A percentile compares a stretch with the other conserved stretches of the same genome.
These are phyloP conservation scores for Nakazawaea sp. DNA, from an alignment of 805 yeast species.

Conservation along the genomic window DNA sequence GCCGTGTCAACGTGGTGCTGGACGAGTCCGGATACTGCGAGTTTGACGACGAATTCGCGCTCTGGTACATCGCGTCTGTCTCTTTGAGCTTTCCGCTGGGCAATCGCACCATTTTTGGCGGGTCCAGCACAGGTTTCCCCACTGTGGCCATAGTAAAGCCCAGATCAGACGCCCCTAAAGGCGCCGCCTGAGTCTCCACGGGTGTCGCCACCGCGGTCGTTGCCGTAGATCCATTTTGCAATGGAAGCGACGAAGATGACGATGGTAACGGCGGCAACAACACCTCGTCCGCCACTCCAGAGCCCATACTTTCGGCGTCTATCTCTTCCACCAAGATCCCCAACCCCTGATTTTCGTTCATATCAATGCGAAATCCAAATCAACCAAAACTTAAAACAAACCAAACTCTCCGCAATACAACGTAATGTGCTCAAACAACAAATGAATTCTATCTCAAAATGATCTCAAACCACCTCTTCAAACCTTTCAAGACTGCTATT, in stretches of 20 bases:
- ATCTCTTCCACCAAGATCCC: constrained; percentile 3
- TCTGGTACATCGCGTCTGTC: neutral
- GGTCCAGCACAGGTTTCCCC: neutral
- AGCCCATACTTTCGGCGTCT: neutral
- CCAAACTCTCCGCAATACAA: no score
- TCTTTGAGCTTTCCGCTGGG: no score
- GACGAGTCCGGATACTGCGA: neutral
- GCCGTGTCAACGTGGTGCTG: constrained; percentile 1
- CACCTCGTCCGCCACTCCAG: neutral
- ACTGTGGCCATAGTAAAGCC: neutral
- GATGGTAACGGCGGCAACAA: constrained; percentile 3
- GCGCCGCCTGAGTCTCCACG: neutral
- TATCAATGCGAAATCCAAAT: no score
- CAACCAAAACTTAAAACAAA: no score
- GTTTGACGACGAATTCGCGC: neutral
- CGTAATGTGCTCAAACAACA: no score
- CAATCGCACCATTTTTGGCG: neutral
- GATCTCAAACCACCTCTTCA: no score
- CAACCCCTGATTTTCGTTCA: constrained; percentile 9
- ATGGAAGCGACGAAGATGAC: constrained; percentile 2
- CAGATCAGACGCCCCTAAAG: neutral
- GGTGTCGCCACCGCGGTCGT: neutral
- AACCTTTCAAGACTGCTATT: neutral
- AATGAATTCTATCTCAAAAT: no score
- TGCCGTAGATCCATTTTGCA: neutral